Evolutionary conservation across 257 asterid species (phyloP).

Genomic region (Asclepias syriaca): DNA sequence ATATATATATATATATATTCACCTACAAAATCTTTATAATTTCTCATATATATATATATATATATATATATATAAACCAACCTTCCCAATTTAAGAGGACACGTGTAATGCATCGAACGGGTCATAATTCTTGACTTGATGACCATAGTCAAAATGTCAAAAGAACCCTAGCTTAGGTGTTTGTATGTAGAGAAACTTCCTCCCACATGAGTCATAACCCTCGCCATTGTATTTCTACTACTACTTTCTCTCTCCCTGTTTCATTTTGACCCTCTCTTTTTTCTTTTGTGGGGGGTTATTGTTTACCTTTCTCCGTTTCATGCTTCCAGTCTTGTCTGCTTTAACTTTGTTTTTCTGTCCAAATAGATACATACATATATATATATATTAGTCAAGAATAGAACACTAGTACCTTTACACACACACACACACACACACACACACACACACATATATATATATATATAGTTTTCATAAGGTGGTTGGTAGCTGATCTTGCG

Average conservation of each 20-base stretch:
- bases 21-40: conserved; percentile 10
- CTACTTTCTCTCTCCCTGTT: conserved; percentile 17
- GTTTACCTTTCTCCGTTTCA: conserved; percentile 19
- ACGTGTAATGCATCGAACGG: conserved; percentile 27
- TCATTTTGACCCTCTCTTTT: conserved; percentile 34
- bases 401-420: conserved; percentile 4
- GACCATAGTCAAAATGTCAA: conserved; percentile 35
- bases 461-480: conserved; percentile 10
- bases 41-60: neutral
- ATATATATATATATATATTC: conserved; percentile 4
- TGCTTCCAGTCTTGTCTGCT: conserved; percentile 19
- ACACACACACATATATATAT: neutral
- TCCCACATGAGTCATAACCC: conserved; percentile 7
- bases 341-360: conserved; percentile 25
- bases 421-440: neutral
- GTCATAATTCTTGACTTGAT: conserved; percentile 26
- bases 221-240: conserved; percentile 2
- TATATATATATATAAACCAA: no score
- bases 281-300: conserved; percentile 3
- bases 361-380: neutral
- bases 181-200: conserved; percentile 1
- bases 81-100: neutral
- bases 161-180: neutral
- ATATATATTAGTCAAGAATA: neutral
- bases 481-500: neutral